Percentiles rank a stretch among this genome's conserved stretches.
phyloP scores from a whole-genome alignment of 805 yeast species.

The Candida schatavii region DNA sequence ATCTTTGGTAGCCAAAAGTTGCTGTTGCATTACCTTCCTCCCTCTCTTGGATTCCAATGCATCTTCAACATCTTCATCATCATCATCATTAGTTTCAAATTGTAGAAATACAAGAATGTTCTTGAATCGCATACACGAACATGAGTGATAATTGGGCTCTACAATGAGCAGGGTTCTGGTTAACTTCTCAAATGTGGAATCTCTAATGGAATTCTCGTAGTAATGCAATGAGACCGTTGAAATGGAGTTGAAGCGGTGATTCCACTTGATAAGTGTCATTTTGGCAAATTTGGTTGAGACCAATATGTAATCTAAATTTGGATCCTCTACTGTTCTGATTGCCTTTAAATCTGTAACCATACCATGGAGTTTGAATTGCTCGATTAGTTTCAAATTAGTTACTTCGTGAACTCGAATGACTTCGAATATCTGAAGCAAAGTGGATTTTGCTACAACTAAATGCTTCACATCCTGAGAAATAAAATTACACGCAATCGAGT shows the following conservation, averaged over 20 bases:
- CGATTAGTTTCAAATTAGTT: conserved; percentile 33
- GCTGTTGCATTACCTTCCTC: background rate
- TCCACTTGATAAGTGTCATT: conserved; percentile 73
- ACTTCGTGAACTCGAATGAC: conserved; percentile 15
- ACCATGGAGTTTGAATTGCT: conserved; percentile 76
- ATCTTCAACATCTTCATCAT: conserved; percentile 35
- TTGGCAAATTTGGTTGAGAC: conserved; percentile 75
- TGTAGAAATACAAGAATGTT: conserved; percentile 75
- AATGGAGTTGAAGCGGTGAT: conserved; percentile 48
- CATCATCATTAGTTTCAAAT: conserved; percentile 43
- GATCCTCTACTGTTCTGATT: conserved; percentile 46
- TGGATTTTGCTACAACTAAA: conserved; percentile 68
- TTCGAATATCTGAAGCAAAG: conserved; percentile 61
- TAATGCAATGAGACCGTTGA: conserved; percentile 78
- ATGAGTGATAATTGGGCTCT: conserved; percentile 56
- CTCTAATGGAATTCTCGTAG: conserved; percentile 68
- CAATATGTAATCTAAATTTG: conserved; percentile 56
- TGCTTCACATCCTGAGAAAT: conserved; percentile 45
- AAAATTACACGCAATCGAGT: conserved; percentile 53
- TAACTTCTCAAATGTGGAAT: conserved; percentile 43
- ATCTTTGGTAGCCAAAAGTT: background rate
- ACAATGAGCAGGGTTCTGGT: conserved; percentile 46
- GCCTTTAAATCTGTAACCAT: conserved; percentile 55
- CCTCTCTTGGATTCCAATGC: conserved; percentile 11
- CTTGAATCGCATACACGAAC: conserved; percentile 58